Evolutionary conservation across 192 early-diverging fungal species (phyloP), one percentile per base, ranked within the genome.

Genomic region (Linnemannia zychae): DNA sequence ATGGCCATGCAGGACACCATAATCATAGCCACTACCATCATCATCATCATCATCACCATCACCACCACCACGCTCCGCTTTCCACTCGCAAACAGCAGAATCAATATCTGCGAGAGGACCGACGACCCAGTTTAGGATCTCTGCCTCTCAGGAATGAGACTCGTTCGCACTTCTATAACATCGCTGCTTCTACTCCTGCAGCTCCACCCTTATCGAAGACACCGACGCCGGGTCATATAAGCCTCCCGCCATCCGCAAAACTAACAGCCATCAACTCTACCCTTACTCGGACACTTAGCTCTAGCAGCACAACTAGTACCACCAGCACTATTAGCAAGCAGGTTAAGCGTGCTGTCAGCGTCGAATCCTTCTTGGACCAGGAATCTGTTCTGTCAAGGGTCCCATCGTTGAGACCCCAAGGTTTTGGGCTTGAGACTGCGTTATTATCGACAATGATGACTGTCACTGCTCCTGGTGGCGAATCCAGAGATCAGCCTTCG

Each of bases 351-450:
- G 78, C 78, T 2, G 49, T 73, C 4, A 80, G 78, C 38, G 74
- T 66, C 16, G 81, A 82, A n/a, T 76, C 81, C 17, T 72, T 82
- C 24, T 67, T 82, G 70, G 48, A 20, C 5, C 48, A 49, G 1
- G 65, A 67, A 33, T 49, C 69, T 9, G 4, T 33, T 22, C 22
- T 75, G n/a, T 37, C 31, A 9, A 67, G 79, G 67, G 68, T 75
- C 24, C n/a, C 40, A 9, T 81, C 67, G 2, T 38, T 81, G 18
- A 66, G 52, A 1, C 31, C 38, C 11, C 74, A 65, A 22, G 77
- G 69, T 1, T 9, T 47, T 73, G 77, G 77, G 0, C 44, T 79
- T 40, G 40, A 76, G 13, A 46, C 40, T 1, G 44, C 74, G 1
- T 69, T 22, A 9, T 11, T 69, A 18, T 69, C 36, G 36, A 69